phyloP scores from a whole-genome alignment of 208 protist species.

The Entamoeba moshkovskii region DNA sequence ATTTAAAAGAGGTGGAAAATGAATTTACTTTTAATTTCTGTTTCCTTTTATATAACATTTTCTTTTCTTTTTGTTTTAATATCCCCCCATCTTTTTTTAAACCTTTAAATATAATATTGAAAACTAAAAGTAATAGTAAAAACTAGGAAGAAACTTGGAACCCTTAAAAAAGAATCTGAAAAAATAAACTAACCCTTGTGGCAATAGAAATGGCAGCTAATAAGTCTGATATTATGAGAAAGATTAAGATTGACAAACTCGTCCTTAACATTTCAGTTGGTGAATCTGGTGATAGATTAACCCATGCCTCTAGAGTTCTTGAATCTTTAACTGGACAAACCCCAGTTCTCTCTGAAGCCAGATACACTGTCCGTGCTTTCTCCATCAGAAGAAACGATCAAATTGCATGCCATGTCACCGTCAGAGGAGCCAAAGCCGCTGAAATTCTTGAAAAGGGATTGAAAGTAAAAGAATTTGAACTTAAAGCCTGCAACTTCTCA shows the following conservation, averaged over 20 bases:
- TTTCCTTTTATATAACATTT: no score
- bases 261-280: constrained; percentile 97
- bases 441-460: constrained; percentile 93
- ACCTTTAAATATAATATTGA: no score
- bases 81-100: no score
- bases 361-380: constrained; percentile 93
- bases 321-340: constrained; percentile 91
- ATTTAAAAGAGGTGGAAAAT: no score
- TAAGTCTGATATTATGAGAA: constrained; percentile 68
- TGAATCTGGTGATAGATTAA: constrained; percentile 90
- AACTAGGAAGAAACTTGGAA: no score
- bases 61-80: no score
- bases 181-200: no score
- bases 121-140: no score
- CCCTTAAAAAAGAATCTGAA: no score
- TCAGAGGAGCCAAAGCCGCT: constrained; percentile 92
- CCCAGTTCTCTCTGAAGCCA: constrained; percentile 82
- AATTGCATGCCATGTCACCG: constrained; percentile 91
- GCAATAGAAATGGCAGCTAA: neutral
- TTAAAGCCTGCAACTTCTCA: constrained; percentile 81
- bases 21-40: no score
- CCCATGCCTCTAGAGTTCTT: constrained; percentile 91
- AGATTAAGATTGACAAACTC: constrained; percentile 92
- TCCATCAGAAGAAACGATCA: constrained; percentile 97
- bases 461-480: constrained; percentile 96